Conservation (phyloP, 768 basidiomycete genomes). For the Rhizopogon vinicolor region DNA sequence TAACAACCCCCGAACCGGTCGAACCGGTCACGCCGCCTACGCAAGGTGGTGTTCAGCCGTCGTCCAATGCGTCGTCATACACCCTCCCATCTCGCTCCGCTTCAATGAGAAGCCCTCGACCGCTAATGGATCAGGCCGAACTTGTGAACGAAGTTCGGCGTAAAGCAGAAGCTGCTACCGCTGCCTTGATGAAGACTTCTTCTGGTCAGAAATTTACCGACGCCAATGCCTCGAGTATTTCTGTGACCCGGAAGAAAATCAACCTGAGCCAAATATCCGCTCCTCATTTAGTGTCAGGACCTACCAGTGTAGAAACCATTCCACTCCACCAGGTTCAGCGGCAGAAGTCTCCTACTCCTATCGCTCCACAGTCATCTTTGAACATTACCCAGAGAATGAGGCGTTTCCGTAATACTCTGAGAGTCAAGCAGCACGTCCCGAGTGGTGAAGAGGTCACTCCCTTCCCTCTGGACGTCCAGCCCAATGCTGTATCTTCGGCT, state of each 20-base stretch:
- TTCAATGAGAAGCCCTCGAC: slow-evolving; percentile 35
- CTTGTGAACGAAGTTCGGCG: slow-evolving; percentile 65
- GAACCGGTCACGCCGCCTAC: slow-evolving; percentile 27
- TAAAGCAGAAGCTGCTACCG: slow-evolving; percentile 62
- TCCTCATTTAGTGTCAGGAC: slow-evolving; percentile 61
- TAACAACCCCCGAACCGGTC: slow-evolving; percentile 30
- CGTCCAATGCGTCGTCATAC: slow-evolving; percentile 12
- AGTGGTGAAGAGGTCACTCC: slow-evolving; percentile 48
- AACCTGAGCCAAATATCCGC: slow-evolving; percentile 61
- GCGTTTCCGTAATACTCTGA: slow-evolving; percentile 64
- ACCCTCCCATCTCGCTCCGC: slow-evolving; percentile 22
- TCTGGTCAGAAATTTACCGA: slow-evolving; percentile 40
- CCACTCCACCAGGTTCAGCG: slow-evolving; percentile 37
- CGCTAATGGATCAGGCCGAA: slow-evolving; percentile 44
- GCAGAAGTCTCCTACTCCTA: slow-evolving; percentile 17
- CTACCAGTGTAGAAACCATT: slow-evolving; percentile 63
- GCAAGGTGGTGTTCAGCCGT: slow-evolving; percentile 6
- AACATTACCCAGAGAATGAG: slow-evolving; percentile 69
- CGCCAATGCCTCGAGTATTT: slow-evolving; percentile 35
- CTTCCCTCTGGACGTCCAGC: slow-evolving; percentile 37
- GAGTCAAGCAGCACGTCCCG: slow-evolving; percentile 44
- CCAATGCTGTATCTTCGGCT: slow-evolving; percentile 29
- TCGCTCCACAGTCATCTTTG: slow-evolving; percentile 36
- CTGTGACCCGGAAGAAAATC: slow-evolving; percentile 50
- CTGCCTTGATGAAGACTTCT: slow-evolving; percentile 48